phyloP scores from a whole-genome alignment of 2,329 filamentous ascomycete genomes.

The Cordyceps javanica region DNA sequence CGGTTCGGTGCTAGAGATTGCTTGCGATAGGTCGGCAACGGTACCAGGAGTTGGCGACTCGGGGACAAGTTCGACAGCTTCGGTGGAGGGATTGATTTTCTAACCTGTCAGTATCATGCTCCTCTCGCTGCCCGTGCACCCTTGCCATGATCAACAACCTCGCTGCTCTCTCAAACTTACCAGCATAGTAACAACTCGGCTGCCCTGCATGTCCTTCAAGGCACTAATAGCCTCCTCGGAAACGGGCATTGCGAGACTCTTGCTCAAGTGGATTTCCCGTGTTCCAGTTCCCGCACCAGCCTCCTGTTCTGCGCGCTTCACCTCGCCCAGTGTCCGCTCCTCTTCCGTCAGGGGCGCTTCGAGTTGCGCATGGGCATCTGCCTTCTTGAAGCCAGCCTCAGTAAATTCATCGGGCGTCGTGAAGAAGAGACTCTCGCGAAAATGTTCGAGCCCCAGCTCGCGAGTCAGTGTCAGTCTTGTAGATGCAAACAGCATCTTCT shows the following conservation, averaged over 20 bases:
- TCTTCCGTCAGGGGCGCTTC: slow-evolving; percentile 73
- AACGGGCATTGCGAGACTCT: slow-evolving; percentile 51
- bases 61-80: slow-evolving; percentile 61
- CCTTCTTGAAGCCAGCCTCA: slow-evolving; percentile 61
- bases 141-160: not conserved
- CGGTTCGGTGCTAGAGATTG: slow-evolving; percentile 63
- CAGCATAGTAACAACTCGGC: slow-evolving; percentile 56
- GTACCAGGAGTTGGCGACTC: slow-evolving; percentile 45
- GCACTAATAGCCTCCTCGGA: slow-evolving; percentile 59
- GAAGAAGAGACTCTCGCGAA: slow-evolving; percentile 68
- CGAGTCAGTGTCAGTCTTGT: slow-evolving; percentile 69
- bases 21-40: slow-evolving; percentile 50
- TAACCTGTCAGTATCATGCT: slow-evolving; percentile 22
- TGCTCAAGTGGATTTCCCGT: slow-evolving; percentile 54
- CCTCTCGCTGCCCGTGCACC: not conserved
- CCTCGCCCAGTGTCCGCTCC: slow-evolving; percentile 63
- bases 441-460: slow-evolving; percentile 72
- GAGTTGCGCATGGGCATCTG: slow-evolving; percentile 59
- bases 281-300: slow-evolving; percentile 62
- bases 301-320: slow-evolving; percentile 69
- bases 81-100: slow-evolving; percentile 67
- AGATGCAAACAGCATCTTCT: slow-evolving; percentile 81
- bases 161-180: slow-evolving; percentile 36
- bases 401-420: slow-evolving; percentile 66
- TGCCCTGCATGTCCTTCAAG: slow-evolving; percentile 52